A percentile compares a stretch with the other conserved stretches of the same genome.
Conservation (phyloP, 306 rosid species). For the Quercus aquifolioides region DNA sequence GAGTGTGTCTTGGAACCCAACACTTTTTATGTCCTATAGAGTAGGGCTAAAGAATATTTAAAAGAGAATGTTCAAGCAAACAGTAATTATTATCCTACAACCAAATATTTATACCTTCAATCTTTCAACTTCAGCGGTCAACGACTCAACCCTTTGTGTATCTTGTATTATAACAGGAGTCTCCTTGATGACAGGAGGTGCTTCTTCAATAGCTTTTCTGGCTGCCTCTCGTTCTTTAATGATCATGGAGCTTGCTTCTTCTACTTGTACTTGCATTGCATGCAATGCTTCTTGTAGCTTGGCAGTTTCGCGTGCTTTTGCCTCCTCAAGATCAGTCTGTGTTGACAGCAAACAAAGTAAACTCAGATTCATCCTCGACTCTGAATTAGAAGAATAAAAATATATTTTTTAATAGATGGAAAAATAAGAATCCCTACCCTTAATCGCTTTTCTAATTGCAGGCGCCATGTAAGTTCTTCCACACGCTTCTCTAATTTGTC, state of each 20-base stretch:
- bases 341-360: no score
- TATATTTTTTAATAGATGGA: no score
- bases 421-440: conserved; percentile 52
- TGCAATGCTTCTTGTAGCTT: conserved; percentile 79
- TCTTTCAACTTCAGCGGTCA: conserved; percentile 71
- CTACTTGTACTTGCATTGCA: conserved; percentile 78
- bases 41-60: background rate
- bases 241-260: conserved; percentile 85
- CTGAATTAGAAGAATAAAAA: no score
- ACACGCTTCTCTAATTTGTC: conserved; percentile 99
- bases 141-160: conserved; percentile 79
- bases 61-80: conserved; percentile 9
- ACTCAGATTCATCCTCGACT: conserved; percentile 5
- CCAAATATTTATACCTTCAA: conserved; percentile 58
- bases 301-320: conserved; percentile 73
- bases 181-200: conserved; percentile 97
- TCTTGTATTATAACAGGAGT: conserved; percentile 92
- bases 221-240: conserved; percentile 84
- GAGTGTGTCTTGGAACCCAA: no score
- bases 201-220: conserved; percentile 86
- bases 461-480: conserved; percentile 99
- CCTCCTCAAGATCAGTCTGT: conserved; percentile 97
- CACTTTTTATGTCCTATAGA: no score
- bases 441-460: conserved; percentile 95
- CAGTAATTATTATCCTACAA: conserved; percentile 2